These are phyloP conservation scores for Clitoria ternatea DNA, from an alignment of 306 rosid species.

Conservation along the genomic window DNA sequence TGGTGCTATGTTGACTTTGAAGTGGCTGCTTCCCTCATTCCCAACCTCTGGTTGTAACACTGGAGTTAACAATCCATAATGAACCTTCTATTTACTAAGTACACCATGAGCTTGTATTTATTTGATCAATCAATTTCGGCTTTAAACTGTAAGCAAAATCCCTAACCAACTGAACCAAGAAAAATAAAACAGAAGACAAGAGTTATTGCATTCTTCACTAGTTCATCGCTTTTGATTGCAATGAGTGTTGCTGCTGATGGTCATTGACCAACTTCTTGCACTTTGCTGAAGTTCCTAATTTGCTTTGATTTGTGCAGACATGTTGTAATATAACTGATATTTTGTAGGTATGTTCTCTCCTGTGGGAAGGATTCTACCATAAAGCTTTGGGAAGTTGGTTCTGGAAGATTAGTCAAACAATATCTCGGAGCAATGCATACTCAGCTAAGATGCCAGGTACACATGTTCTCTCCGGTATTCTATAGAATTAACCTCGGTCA, in stretches of 20 bases:
- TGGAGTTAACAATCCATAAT: not conserved
- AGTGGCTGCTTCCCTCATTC: constrained; percentile 1
- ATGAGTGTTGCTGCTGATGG: not conserved
- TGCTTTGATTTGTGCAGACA: not conserved
- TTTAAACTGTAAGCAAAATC: not conserved
- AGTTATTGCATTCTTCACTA: not conserved
- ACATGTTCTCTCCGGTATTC: not conserved
- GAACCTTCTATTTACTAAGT: not conserved
- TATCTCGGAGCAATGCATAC: constrained; percentile 77
- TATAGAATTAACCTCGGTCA: not conserved
- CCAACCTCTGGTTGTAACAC: not conserved
- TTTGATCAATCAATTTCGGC: not conserved
- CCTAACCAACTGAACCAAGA: not conserved
- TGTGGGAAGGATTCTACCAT: constrained; percentile 88
- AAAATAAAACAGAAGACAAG: not conserved
- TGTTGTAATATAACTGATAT: constrained; percentile 15
- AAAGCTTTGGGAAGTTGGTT: constrained; percentile 89
- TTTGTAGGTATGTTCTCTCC: constrained; percentile 75
- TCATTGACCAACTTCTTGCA: constrained; percentile 9
- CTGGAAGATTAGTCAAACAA: constrained; percentile 84
- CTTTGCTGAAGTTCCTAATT: not conserved
- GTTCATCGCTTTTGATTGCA: constrained; percentile 6
- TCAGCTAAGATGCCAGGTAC: constrained; percentile 77
- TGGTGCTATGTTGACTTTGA: constrained; percentile 10
- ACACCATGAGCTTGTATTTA: constrained; percentile 7